Conservation (phyloP, 2,329 filamentous ascomycete species). For the Scytalidium lignicola region DNA sequence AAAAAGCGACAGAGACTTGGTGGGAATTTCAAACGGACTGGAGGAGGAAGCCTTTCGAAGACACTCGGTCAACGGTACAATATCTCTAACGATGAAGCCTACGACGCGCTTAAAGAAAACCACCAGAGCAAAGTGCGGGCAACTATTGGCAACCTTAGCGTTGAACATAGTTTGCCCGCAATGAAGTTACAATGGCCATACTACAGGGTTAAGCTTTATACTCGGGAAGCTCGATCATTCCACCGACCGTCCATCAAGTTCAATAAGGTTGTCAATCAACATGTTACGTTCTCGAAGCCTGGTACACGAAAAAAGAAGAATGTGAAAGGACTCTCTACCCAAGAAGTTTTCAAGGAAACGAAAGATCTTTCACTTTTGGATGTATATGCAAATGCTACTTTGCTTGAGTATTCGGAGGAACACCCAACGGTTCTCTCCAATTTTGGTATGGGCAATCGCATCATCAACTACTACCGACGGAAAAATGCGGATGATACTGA, state of each 20-base stretch:
- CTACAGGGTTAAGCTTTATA: conserved; percentile 79
- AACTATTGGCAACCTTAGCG: conserved; percentile 82
- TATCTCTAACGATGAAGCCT: conserved; percentile 92
- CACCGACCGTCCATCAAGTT: conserved; percentile 77
- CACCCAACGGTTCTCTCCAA: conserved; percentile 88
- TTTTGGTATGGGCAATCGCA: conserved; percentile 92
- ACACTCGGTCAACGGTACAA: conserved; percentile 83
- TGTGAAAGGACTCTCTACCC: conserved; percentile 71
- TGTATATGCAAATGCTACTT: conserved; percentile 71
- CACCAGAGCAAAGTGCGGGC: conserved; percentile 94
- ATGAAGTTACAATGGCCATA: conserved; percentile 91
- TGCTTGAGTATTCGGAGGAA: conserved; percentile 95
- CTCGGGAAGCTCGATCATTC: conserved; percentile 71
- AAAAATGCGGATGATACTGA: conserved; percentile 58
- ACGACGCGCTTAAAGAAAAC: conserved; percentile 93
- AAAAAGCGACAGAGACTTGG: conserved; percentile 46
- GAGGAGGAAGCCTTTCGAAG: conserved; percentile 63
- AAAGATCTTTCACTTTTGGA: conserved; percentile 83
- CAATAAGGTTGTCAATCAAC: conserved; percentile 59
- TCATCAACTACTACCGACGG: conserved; percentile 95
- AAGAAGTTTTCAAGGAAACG: conserved; percentile 72
- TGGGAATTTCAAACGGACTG: conserved; percentile 59
- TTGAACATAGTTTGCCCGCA: conserved; percentile 92
- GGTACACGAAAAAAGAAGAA: conserved; percentile 73
- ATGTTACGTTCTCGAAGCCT: conserved; percentile 70